Base-by-base conservation (phyloP, 352 stramenopile genomes). In the Globisporangium perplexum region DNA sequence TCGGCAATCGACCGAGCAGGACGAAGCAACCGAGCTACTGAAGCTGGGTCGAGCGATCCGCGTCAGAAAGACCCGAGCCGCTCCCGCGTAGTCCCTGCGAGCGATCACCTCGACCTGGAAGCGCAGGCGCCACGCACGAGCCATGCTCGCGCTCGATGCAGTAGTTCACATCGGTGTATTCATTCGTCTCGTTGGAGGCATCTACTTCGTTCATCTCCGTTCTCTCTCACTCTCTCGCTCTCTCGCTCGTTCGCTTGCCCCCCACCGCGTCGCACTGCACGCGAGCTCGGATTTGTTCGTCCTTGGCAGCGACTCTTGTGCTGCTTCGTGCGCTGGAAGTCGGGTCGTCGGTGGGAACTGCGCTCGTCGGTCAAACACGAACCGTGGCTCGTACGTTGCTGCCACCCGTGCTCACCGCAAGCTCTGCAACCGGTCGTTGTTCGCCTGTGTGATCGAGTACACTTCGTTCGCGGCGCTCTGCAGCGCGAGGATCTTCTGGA, bases 361-460 rank as follows among this genome's bases (percentile, higher is more conserved):
- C 14, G 6, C 33, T 39, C 5, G 33, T 39, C 3, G 30, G 30
- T 12, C 26, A 5, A 14, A 35, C 30, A 35, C 30, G 30, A 12
- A 35, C 30, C 31, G 7, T 36, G 31, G 8, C n/a, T 36, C 31
- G 31, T 14, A 8, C 5, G 26, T 30, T 5, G 26, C 5, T 5
- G 26, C 4, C 12, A 5, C 12, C 7, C 20, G 15, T 11, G 8
- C 48, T 63, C 50, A 63, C 4, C 26, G 50, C 23, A 63, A 31
- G 23, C 50, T 31, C 30, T 49, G 35, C 68, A 83, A 78, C 38
- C 77, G 59, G 52, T 74, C 60, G 35, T 68, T 64, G 52, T 77
- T 80, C 12, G 70, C 72, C 38, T 70, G 72, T 15, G 70, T 68
- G 23, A 72, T 72, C 47, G 55, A 49, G 47, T 78, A 79, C 30